Conservation (phyloP, 306 rosid genomes). For the Fagus sylvatica region DNA sequence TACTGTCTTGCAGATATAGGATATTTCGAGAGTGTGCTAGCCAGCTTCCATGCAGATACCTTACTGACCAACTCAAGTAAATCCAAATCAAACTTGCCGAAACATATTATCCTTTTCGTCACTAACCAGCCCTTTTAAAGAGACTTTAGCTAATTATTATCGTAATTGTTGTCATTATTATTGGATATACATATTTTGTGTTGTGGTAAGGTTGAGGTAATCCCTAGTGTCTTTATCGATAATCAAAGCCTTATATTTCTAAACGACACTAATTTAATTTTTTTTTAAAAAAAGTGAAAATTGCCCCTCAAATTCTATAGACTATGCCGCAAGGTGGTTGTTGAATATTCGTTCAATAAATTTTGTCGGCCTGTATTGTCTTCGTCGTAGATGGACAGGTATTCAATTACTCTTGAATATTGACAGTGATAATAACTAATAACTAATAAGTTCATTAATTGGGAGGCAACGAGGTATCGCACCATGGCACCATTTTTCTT, state of each 20-base stretch:
- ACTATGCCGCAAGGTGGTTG: background rate
- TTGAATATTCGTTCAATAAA: background rate
- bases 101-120: background rate
- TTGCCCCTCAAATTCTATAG: background rate
- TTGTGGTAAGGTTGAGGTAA: no score
- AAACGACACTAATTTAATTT: no score
- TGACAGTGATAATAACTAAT: background rate
- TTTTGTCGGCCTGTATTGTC: background rate
- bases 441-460: no score
- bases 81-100: background rate
- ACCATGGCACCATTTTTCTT: no score
- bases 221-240: no score
- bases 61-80: background rate
- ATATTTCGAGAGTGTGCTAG: background rate
- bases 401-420: background rate
- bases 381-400: background rate
- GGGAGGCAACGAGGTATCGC: no score
- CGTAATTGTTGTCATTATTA: no score
- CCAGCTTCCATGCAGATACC: background rate
- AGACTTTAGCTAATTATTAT: no score
- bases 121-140: background rate
- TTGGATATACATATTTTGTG: no score
- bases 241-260: no score
- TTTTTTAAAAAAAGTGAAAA: no score
- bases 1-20: background rate